These are phyloP conservation scores for Phytopythium aichiense DNA, from an alignment of 352 stramenopile genomes.

Conservation along the genomic window DNA sequence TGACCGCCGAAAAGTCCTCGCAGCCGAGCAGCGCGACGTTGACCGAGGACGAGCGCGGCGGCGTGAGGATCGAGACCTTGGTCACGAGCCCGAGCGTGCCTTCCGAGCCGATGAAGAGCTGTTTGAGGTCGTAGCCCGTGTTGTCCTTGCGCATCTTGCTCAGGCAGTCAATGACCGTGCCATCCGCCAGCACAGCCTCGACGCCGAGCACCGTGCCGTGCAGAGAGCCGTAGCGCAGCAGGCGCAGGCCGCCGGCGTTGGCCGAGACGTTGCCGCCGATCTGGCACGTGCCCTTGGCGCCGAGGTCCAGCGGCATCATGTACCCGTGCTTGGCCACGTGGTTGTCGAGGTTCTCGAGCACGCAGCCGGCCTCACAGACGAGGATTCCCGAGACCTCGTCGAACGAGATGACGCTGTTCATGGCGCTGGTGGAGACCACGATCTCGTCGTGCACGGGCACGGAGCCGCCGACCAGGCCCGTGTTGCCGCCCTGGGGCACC, in stretches of 20 bases:
- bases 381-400: constrained; percentile 85
- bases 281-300: constrained; percentile 96
- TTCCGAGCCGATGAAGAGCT: constrained; percentile 96
- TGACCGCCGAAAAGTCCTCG: constrained; percentile 82
- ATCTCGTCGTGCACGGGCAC: constrained; percentile 92
- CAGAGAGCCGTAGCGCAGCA: constrained; percentile 93
- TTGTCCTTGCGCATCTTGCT: constrained; percentile 97
- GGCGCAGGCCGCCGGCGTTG: constrained; percentile 94
- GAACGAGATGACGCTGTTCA: constrained; percentile 92
- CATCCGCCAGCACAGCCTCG: constrained; percentile 93
- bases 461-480: constrained; percentile 93
- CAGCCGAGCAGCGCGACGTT: constrained; percentile 92
- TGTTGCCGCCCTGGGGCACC: constrained; percentile 97
- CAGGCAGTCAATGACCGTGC: constrained; percentile 88
- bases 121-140: constrained; percentile 96
- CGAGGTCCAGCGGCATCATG: constrained; percentile 95
- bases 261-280: constrained; percentile 96
- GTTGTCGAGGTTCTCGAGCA: constrained; percentile 92
- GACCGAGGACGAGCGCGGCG: constrained; percentile 58
- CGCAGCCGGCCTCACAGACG: constrained; percentile 89
- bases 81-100: constrained; percentile 96
- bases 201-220: constrained; percentile 93
- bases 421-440: constrained; percentile 88
- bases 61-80: constrained; percentile 82
- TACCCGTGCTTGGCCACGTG: constrained; percentile 81